Conservation (phyloP, 371 early-diverging fungal species). For the Choanephora cucurbitarum region DNA sequence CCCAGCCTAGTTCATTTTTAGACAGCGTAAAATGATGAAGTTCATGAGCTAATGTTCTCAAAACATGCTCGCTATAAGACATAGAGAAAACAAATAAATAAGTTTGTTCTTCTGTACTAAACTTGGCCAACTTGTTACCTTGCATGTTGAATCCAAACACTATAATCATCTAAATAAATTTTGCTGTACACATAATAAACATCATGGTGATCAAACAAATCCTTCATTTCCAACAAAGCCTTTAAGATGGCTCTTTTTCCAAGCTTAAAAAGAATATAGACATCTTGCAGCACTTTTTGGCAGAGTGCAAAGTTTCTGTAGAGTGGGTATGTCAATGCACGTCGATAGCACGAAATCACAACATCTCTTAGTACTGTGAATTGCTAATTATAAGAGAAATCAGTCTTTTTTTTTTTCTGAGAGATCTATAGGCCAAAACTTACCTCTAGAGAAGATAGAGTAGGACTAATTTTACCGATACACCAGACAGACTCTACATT, state of each 20-base stretch:
- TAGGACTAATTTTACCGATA: constrained; percentile 81
- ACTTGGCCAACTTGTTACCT: too few relatives aligned
- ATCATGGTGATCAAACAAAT: constrained; percentile 84
- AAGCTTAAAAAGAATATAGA: constrained; percentile 77
- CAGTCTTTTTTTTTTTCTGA: too few relatives aligned
- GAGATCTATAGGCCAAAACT: too few relatives aligned
- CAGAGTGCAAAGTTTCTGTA: constrained; percentile 79
- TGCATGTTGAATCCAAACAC: constrained; percentile 92
- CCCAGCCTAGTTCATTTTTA: constrained; percentile 74
- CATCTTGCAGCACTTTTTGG: constrained; percentile 75
- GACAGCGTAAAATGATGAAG: constrained; percentile 70
- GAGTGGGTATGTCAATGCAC: constrained; percentile 85
- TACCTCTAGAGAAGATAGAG: constrained; percentile 81
- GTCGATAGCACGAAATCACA: constrained; percentile 67
- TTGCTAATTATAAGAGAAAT: too few relatives aligned
- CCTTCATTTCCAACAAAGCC: constrained; percentile 74
- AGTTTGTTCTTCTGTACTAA: too few relatives aligned
- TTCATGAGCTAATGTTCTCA: constrained; percentile 78
- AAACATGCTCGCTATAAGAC: constrained; percentile 59
- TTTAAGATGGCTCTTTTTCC: constrained; percentile 84
- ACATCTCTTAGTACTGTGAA: constrained; percentile 69
- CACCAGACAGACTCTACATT: constrained; percentile 93
- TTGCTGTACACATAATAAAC: constrained; percentile 84
- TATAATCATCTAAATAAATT: constrained; percentile 92
- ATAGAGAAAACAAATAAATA: neutral